phyloP scores from a whole-genome alignment of 2,329 filamentous ascomycete species.

The Trichoderma citrinoviride region DNA sequence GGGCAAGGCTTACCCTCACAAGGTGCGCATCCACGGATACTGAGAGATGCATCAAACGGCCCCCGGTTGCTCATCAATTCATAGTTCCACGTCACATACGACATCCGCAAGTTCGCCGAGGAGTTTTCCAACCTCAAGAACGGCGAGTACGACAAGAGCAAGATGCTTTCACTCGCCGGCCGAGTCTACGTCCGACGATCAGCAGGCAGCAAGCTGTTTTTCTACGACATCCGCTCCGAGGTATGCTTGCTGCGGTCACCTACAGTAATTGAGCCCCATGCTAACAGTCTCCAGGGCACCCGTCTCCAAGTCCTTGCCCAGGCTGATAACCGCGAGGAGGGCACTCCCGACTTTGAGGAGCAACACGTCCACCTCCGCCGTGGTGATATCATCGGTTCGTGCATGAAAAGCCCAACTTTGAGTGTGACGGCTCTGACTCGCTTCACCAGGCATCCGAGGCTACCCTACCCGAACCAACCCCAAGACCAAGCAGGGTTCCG shows the following conservation, averaged over 20 bases:
- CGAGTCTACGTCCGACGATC: conserved; percentile 87
- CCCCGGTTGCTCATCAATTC: not conserved
- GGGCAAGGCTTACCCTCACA: conserved; percentile 73
- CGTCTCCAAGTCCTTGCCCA: conserved; percentile 93
- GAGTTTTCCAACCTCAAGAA: conserved; percentile 81
- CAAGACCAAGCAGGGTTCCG: conserved; percentile 80
- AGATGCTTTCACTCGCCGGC: conserved; percentile 73
- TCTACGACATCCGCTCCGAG: conserved; percentile 66
- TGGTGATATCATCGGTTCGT: conserved; percentile 81
- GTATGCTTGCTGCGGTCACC: conserved; percentile 18
- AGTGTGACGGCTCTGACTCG: not conserved
- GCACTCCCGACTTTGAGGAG: conserved; percentile 68
- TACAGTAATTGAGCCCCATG: not conserved
- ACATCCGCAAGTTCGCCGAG: conserved; percentile 74
- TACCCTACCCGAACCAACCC: conserved; percentile 66
- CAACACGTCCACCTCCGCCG: conserved; percentile 87
- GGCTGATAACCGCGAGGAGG: conserved; percentile 69
- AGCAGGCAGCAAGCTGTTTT: conserved; percentile 79
- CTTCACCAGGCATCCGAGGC: conserved; percentile 30
- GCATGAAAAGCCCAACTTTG: conserved; percentile 27
- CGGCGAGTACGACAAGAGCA: conserved; percentile 76
- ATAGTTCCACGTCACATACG: conserved; percentile 76
- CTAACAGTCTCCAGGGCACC: conserved; percentile 41
- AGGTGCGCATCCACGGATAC: conserved; percentile 37
- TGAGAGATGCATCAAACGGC: no score